Base-by-base conservation (phyloP, 2,329 filamentous ascomycete genomes). In the Fusarium denticulatum region DNA sequence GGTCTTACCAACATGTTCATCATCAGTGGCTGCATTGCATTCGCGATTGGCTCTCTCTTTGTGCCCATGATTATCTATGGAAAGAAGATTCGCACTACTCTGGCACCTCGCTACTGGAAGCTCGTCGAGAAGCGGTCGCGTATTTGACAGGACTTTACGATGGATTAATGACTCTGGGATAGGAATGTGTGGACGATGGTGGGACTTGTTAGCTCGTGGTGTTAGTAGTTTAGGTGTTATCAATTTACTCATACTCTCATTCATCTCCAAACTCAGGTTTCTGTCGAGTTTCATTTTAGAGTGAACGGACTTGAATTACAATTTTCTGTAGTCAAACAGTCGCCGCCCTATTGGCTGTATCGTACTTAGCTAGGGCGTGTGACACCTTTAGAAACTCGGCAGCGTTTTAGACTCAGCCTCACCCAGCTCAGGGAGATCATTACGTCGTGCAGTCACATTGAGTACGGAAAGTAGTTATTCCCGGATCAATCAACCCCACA, bases 1-100 rank as follows among this genome's bases (percentile, higher is more conserved):
- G 77, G 81, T 6, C 59, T 82, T 3, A 70, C 60, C 1, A 77
- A 78, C 26, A 79, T 82, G 71, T 81, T 76, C 24, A 78, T 80
- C 14, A 46, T 78, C 3, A 66, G 64, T 8, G 80, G 75, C 1
- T 66, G 50, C 22, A 62, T 81, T 20, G 67, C 77, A 4, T 71
- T 81, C 20, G 52, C 42, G 1, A 69, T 82, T 15, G 75, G 69
- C 0, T 50, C 76, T 1, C 58, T 81, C 0, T 79, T 75, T 6
- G 50, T 82, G 1, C 81, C 80, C 0, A 73, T 82, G 68, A 73
- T 79, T 2, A 75, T 81, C 46, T 81, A 76, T 74, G 81, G 81
- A 10, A 82, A 82, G 69, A 72, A 39, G 43, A 74, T 79, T 6
- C 77, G 80, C 1, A 65, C 50, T 10, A 32, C 69, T 24, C 14